Evolutionary conservation across 1,284 basidiomycete genomes (phyloP), one percentile per base, ranked within the genome.

Genomic region (Pseudozyma sp.): DNA sequence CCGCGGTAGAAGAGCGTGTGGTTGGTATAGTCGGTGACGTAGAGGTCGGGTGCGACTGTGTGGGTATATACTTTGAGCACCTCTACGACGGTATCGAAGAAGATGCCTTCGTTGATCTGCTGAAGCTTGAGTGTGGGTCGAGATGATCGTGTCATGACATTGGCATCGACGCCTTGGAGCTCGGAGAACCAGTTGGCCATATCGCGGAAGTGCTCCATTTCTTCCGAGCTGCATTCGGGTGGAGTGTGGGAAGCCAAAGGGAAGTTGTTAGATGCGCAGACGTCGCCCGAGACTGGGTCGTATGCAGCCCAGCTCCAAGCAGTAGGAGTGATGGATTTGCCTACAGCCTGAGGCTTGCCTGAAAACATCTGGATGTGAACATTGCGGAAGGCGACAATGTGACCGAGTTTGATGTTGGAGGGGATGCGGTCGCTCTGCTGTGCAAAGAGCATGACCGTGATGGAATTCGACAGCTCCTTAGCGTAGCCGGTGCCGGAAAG

Each of bases 1-100:
- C 70, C 72, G 21, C 63, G 59, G 18, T 56, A 75, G 55, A 80
- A 76, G 36, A 67, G 59, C 1, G 61, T n/a, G 52, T 82, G 70
- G 12, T 59, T 52, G 52, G 79, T 78, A 49, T 79, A 82, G 59
- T 82, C 80, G n/a, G 80, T 76, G 36, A 82, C 76, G 63, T 81
- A 82, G 36, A 82, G 52, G 40, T 78, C 76, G 0, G 77, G 79
- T 21, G 77, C 70, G 5, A 60, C 44, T 18, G 77, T 66, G 36
- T 65, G 61, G 11, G 76, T 60, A 35, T 70, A 79, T 48, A 80
- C 76, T 36, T 77, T 77, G 59, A 80, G 57, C 35, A 82, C 69
- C 53, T 81, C 77, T 52, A 75, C 77, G 40, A 76, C 67, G 7
- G 69, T 67, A 40, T 81, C 77, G 49, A 81, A 79, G 44, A 76